These are phyloP conservation scores for Daldinia bambusicola DNA, from an alignment of 495 filamentous ascomycete species.

Conservation along the genomic window DNA sequence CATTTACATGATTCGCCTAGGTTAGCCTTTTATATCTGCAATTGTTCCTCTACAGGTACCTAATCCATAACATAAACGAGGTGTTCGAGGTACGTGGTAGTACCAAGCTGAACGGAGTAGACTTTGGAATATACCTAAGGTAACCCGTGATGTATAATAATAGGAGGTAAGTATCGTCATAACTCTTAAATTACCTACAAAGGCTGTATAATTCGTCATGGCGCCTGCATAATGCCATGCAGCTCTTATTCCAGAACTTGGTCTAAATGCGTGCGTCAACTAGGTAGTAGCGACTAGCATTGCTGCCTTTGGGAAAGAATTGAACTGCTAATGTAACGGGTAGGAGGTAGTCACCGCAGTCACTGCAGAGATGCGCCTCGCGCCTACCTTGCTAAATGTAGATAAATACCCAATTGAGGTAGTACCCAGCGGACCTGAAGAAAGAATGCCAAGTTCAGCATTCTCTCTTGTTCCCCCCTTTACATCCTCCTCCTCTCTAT, in stretches of 20 bases:
- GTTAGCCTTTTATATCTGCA: not conserved
- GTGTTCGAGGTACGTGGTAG: not conserved
- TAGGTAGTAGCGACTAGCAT: constrained; percentile 18
- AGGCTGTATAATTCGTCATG: constrained; percentile 45
- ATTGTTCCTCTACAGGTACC: not conserved
- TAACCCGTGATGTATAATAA: no score
- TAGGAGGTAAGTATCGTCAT: no score
- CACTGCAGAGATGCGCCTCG: constrained; percentile 13
- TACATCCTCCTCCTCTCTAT: constrained; percentile 8
- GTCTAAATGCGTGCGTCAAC: constrained; percentile 9
- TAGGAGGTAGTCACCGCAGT: not conserved
- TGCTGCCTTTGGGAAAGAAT: constrained; percentile 18
- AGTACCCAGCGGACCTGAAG: constrained; percentile 26
- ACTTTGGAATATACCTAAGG: no score
- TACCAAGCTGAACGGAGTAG: no score
- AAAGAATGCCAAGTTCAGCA: not conserved
- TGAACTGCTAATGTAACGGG: constrained; percentile 19
- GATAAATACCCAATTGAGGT: constrained; percentile 24
- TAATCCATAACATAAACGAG: not conserved
- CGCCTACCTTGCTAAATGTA: constrained; percentile 5
- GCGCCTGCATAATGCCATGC: constrained; percentile 44
- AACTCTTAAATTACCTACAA: no score
- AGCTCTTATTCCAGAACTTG: constrained; percentile 31
- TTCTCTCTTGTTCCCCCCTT: not conserved
- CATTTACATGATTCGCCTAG: not conserved